These are phyloP conservation scores for Colletotrichum chrysophilum DNA, from an alignment of 2,329 filamentous ascomycete genomes.

Conservation along the genomic window DNA sequence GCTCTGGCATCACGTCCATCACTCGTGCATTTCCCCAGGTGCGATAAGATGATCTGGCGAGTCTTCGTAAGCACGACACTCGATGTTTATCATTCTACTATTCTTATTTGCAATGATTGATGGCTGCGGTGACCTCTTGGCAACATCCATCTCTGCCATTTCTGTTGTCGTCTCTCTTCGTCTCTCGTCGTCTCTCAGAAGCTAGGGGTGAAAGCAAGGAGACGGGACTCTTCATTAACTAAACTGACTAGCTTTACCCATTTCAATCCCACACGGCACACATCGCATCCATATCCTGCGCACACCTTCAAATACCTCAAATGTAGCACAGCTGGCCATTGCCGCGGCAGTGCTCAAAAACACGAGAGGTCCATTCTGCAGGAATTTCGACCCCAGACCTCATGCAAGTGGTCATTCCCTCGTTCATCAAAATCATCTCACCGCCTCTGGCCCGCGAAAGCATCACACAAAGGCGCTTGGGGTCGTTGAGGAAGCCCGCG, in stretches of 20 bases:
- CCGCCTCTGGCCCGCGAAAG: conserved; percentile 49
- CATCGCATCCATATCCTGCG: conserved; percentile 16
- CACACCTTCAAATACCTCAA: conserved; percentile 24
- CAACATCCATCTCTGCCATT: not conserved
- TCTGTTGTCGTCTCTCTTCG: not conserved
- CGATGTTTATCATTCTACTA: not conserved
- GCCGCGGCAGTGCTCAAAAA: conserved; percentile 1
- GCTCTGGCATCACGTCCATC: not conserved
- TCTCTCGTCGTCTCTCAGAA: not conserved
- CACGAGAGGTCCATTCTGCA: conserved; percentile 11
- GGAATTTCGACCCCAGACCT: not conserved
- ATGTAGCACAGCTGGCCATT: not conserved
- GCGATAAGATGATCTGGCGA: not conserved
- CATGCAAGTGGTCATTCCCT: conserved; percentile 32
- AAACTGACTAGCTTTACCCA: not conserved
- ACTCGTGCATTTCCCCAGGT: not conserved
- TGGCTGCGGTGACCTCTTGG: not conserved
- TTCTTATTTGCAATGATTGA: not conserved
- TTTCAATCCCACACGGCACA: not conserved
- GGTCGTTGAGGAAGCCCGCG: conserved; percentile 47
- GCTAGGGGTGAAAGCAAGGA: not conserved
- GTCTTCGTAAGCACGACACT: not conserved
- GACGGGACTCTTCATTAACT: not conserved
- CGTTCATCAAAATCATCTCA: conserved; percentile 51
- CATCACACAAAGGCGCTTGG: conserved; percentile 50